Evolutionary conservation across 352 stramenopile species (phyloP).

Genomic region (Phytopythium boreale): DNA sequence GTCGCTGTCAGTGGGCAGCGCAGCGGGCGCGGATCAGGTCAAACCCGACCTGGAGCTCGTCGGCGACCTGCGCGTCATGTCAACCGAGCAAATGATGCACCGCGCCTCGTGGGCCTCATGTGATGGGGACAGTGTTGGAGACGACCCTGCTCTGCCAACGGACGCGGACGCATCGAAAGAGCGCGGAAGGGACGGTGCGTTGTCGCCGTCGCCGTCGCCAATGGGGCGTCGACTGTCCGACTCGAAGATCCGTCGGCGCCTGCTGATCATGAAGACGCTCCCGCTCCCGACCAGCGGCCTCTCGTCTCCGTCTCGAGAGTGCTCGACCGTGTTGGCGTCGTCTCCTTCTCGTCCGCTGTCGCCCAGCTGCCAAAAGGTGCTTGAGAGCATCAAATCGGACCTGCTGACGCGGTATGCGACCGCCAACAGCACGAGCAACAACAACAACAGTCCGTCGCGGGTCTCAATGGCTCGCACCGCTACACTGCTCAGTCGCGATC

Average conservation of each 20-base stretch:
- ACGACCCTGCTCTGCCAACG: constrained; percentile 1
- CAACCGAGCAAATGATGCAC: constrained; percentile 22
- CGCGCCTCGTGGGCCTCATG: background rate
- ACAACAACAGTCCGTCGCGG: constrained; percentile 8
- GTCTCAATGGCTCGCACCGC: constrained; percentile 7
- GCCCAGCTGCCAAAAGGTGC: constrained; percentile 34
- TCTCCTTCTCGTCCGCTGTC: constrained; percentile 23
- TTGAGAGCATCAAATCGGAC: constrained; percentile 44
- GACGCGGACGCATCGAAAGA: constrained; percentile 7
- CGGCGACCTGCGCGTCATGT: constrained; percentile 50
- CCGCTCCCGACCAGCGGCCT: background rate
- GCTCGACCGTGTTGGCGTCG: constrained; percentile 8
- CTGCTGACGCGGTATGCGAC: constrained; percentile 23
- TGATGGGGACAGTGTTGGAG: constrained; percentile 7
- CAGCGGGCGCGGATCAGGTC: constrained; percentile 43
- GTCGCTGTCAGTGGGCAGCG: constrained; percentile 12
- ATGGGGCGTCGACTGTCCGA: constrained; percentile 14
- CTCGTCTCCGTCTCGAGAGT: background rate
- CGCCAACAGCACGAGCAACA: constrained; percentile 10
- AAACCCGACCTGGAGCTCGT: constrained; percentile 60
- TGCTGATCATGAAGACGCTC: constrained; percentile 30
- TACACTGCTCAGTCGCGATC: constrained; percentile 9
- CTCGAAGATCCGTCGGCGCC: constrained; percentile 27
- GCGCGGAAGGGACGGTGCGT: background rate
- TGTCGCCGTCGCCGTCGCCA: background rate